These are phyloP conservation scores for Blastomyces parvus DNA, from an alignment of 2,329 filamentous ascomycete species.

Conservation along the genomic window DNA sequence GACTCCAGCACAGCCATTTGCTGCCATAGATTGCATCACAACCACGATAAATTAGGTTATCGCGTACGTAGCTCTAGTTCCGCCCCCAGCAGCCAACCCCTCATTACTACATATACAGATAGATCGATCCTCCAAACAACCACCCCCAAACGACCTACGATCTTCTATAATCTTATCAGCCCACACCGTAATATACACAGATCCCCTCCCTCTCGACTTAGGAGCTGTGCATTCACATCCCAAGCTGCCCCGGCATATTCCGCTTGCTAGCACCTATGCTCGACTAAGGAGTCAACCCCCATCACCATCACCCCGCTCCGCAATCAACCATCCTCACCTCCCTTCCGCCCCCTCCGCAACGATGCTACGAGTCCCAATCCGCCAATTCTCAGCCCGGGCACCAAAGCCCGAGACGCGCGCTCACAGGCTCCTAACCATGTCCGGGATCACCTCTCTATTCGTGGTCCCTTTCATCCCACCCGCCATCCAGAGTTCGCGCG, in stretches of 20 bases:
- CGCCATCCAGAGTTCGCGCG: conserved; percentile 37
- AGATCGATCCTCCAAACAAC: too few species aligned
- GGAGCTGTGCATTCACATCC: neutral
- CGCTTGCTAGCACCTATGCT: neutral
- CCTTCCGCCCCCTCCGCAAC: conserved; percentile 10
- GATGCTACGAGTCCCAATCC: conserved; percentile 30
- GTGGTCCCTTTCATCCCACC: conserved; percentile 40
- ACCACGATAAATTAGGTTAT: too few species aligned
- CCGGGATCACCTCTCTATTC: conserved; percentile 36
- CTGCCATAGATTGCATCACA: too few species aligned
- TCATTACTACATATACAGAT: too few species aligned
- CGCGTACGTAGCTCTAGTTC: too few species aligned
- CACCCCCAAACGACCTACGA: too few species aligned
- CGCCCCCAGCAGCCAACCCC: too few species aligned
- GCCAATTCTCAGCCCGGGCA: conserved; percentile 36
- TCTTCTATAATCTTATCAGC: neutral
- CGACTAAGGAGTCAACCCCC: neutral
- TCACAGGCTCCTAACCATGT: conserved; percentile 33
- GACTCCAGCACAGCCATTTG: too few species aligned
- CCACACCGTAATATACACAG: neutral
- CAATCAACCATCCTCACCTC: neutral
- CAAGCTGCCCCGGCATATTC: neutral
- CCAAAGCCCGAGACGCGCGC: conserved; percentile 29
- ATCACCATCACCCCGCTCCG: neutral
- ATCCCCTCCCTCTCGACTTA: neutral